These are phyloP conservation scores for Colletotrichum paranaense DNA, from an alignment of 2,329 filamentous ascomycete species.

Conservation along the genomic window DNA sequence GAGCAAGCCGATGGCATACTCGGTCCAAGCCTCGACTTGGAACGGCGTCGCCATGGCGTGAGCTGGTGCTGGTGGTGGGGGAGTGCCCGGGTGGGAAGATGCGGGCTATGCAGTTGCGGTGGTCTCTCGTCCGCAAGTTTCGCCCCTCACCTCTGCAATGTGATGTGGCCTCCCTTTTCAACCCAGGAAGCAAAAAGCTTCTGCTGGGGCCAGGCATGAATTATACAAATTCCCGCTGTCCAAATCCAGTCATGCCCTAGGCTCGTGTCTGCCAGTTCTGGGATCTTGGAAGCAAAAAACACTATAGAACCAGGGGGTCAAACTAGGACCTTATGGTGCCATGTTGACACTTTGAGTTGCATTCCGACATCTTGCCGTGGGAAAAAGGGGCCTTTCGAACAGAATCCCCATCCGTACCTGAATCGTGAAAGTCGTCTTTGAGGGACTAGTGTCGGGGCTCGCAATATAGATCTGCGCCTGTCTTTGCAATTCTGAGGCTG, in stretches of 20 bases:
- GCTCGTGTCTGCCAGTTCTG: background rate
- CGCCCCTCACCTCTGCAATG: conserved; percentile 4
- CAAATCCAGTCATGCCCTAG: background rate
- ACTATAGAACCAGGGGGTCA: background rate
- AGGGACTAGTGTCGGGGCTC: background rate
- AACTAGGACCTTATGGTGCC: background rate
- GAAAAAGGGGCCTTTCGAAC: background rate
- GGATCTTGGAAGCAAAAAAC: background rate
- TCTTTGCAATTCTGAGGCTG: background rate
- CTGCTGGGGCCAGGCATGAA: conserved; percentile 7
- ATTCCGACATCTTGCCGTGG: background rate
- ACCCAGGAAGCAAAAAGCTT: background rate
- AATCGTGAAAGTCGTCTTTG: background rate
- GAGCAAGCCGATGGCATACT: conserved; percentile 52
- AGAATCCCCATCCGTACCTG: background rate
- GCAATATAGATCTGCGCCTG: background rate
- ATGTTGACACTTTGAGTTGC: conserved; percentile 2
- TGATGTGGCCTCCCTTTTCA: conserved; percentile 15
- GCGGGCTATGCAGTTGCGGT: conserved; percentile 20
- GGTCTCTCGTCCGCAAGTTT: conserved; percentile 28
- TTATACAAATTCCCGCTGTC: conserved; percentile 8
- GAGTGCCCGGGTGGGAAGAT: background rate
- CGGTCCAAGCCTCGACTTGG: conserved; percentile 55
- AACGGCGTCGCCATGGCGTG: conserved; percentile 51
- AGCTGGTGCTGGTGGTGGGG: conserved; percentile 1